A percentile compares a stretch with the other conserved stretches of the same genome.
phyloP scores from a whole-genome alignment of 2,329 filamentous ascomycete genomes.

The Alternaria sp. region DNA sequence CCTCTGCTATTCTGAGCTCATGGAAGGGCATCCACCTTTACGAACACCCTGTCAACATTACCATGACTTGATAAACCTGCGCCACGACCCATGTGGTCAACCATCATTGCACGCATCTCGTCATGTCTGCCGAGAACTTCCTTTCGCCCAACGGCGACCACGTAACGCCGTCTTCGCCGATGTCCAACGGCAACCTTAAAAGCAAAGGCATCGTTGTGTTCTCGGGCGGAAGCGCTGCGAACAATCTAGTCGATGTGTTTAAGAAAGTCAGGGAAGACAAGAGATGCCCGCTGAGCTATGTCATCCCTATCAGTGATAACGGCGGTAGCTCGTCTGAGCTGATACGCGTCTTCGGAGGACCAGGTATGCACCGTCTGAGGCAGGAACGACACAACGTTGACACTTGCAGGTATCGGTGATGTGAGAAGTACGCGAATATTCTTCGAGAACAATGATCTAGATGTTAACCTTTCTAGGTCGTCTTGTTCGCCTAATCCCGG shows the following conservation, averaged over 20 bases:
- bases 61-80: slow-evolving; percentile 25
- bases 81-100: slow-evolving; percentile 22
- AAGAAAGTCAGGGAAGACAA: slow-evolving; percentile 66
- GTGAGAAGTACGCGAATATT: slow-evolving; percentile 67
- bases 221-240: slow-evolving; percentile 92
- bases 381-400: background rate
- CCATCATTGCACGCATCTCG: background rate
- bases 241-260: slow-evolving; percentile 92
- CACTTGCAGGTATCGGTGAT: slow-evolving; percentile 67
- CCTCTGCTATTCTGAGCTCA: slow-evolving; percentile 16
- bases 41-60: slow-evolving; percentile 26
- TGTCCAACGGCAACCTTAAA: slow-evolving; percentile 34
- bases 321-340: slow-evolving; percentile 92
- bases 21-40: slow-evolving; percentile 20
- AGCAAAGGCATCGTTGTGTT: slow-evolving; percentile 77
- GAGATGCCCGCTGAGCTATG: slow-evolving; percentile 74
- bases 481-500: slow-evolving; percentile 87
- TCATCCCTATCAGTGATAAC: slow-evolving; percentile 96
- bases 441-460: background rate
- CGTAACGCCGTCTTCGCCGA: slow-evolving; percentile 19
- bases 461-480: slow-evolving; percentile 64
- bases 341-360: slow-evolving; percentile 92
- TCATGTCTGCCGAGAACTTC: slow-evolving; percentile 30
- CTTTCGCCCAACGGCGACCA: slow-evolving; percentile 24
- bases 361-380: slow-evolving; percentile 62